Base-by-base conservation (phyloP, 768 basidiomycete genomes). In the Pleurotus djamor region DNA sequence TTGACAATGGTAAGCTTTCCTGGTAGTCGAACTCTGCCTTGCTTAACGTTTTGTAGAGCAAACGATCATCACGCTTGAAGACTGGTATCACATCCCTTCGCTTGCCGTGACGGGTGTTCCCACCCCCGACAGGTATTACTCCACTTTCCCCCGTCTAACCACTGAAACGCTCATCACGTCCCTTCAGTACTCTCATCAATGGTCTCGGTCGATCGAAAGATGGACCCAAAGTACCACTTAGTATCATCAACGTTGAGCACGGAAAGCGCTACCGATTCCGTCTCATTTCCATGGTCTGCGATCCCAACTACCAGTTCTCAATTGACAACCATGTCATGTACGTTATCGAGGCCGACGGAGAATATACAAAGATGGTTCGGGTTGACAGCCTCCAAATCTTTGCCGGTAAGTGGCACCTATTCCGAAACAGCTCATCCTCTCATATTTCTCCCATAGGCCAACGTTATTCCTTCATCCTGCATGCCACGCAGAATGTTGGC, bases 41-140 rank as follows among this genome's bases (percentile, higher is more conserved):
- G 9, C 21, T 34, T 56, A 10, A 43, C 35, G n/a, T 13, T 56
- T 8, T 7, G 12, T 47, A 79, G 80, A 76, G 43, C 65, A 52
- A n/a, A 81, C 79, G 3, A 54, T 82, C 33, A 74, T 82, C 44
- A 75, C 73, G 1, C 66, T 82, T 16, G 69, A 75, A 5, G 81
- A 81, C 58, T 82, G 80, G 80, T 82, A 63, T 57, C 69, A 52
- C 38, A 34, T 52, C 36, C 37, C 52, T 21, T 56, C 35, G n/a
- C 41, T 28, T 28, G 35, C 16, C 16, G 48, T 49, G n/a, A 21
- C 6, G 10, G 57, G 57, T 14, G 57, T 49, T 7, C 45, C 57
- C 32, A 48, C 57, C 16, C 48, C 44, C 33, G 57, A 48, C 16
- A 55, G 52, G 52, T 55, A 21, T 5, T 14, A 37, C 16, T 33